Evolutionary conservation across 768 basidiomycete genomes (phyloP).

Genomic region (Pulveroboletus ravenelii): DNA sequence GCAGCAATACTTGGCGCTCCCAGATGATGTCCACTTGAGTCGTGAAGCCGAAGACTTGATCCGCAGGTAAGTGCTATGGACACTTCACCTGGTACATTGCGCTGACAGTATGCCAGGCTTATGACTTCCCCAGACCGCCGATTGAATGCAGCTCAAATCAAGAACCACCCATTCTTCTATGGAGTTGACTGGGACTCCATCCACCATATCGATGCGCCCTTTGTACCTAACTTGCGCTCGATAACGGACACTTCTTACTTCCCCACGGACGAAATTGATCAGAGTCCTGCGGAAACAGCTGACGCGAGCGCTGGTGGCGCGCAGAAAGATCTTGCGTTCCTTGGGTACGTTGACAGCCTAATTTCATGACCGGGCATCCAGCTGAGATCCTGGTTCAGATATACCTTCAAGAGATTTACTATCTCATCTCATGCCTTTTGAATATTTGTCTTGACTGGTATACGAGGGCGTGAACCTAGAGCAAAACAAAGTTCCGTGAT

Average conservation of each 20-base stretch:
- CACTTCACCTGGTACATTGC: neutral
- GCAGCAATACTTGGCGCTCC: conserved; percentile 80
- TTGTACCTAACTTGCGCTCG: conserved; percentile 90
- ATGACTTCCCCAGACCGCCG: conserved; percentile 82
- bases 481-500: neutral
- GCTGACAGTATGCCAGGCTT: conserved; percentile 43
- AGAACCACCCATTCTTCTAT: conserved; percentile 87
- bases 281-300: conserved; percentile 49
- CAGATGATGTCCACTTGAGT: conserved; percentile 91
- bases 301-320: conserved; percentile 37
- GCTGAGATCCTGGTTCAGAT: conserved; percentile 38
- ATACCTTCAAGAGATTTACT: conserved; percentile 76
- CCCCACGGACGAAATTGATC: conserved; percentile 90
- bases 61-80: conserved; percentile 48
- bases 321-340: conserved; percentile 60
- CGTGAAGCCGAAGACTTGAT: conserved; percentile 89
- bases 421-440: conserved; percentile 56
- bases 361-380: neutral
- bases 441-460: conserved; percentile 3
- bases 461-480: neutral
- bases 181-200: conserved; percentile 93
- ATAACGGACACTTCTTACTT: conserved; percentile 98
- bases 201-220: conserved; percentile 87
- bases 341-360: conserved; percentile 41
- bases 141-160: conserved; percentile 80